These are phyloP conservation scores for Blastocystis sp. DNA, from an alignment of 352 stramenopile species.

Conservation along the genomic window DNA sequence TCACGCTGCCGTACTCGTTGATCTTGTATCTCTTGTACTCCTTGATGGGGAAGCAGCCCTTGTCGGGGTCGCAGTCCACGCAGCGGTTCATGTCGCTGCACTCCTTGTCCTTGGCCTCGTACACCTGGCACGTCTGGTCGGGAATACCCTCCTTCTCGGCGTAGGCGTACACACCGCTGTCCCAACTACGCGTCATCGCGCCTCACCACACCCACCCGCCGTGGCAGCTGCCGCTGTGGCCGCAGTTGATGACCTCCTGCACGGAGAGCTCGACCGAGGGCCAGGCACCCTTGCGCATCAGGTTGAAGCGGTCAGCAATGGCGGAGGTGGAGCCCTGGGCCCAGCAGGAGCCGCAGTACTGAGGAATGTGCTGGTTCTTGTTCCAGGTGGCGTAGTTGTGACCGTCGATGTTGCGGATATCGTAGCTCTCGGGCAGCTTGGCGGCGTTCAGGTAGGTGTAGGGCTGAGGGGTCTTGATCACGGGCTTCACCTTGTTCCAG, in stretches of 20 bases:
- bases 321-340: slow-evolving; percentile 82
- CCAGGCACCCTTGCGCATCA: slow-evolving; percentile 81
- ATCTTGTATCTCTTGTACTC: slow-evolving; percentile 84
- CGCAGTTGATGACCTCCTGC: slow-evolving; percentile 83
- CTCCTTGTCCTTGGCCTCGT: slow-evolving; percentile 80
- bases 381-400: slow-evolving; percentile 91
- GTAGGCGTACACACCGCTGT: slow-evolving; percentile 86
- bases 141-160: slow-evolving; percentile 82
- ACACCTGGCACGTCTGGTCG: slow-evolving; percentile 86
- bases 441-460: slow-evolving; percentile 78
- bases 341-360: slow-evolving; percentile 88
- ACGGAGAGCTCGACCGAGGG: slow-evolving; percentile 81
- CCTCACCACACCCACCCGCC: slow-evolving; percentile 78
- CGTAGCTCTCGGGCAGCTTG: slow-evolving; percentile 86
- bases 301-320: slow-evolving; percentile 85
- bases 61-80: slow-evolving; percentile 70
- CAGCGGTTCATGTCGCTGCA: slow-evolving; percentile 80
- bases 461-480: slow-evolving; percentile 73
- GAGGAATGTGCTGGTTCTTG: slow-evolving; percentile 96
- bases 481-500: neutral
- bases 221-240: slow-evolving; percentile 77
- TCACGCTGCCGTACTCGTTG: slow-evolving; percentile 83
- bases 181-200: slow-evolving; percentile 76
- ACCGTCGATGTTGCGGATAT: slow-evolving; percentile 89
- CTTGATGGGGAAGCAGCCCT: slow-evolving; percentile 79